Conservation (phyloP, 768 basidiomycete genomes). For the Serendipita indica region DNA sequence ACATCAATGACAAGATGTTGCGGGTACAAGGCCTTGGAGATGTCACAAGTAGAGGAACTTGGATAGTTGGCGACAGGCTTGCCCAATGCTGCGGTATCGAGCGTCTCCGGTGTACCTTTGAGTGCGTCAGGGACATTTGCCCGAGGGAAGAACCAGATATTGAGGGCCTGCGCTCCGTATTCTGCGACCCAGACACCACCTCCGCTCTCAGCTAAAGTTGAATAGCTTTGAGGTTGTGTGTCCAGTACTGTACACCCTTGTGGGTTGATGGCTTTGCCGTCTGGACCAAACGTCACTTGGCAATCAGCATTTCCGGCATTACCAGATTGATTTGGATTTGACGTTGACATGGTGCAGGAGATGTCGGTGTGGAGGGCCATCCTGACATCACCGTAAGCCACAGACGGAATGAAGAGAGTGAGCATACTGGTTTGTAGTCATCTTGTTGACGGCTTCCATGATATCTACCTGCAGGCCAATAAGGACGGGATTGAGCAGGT, state of each 20-base stretch:
- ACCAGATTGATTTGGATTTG: not conserved
- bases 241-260: not conserved
- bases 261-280: not conserved
- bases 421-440: constrained; percentile 4
- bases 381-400: not conserved
- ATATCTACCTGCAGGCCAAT: constrained; percentile 2
- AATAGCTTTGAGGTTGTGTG: not conserved
- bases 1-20: not conserved
- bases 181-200: constrained; percentile 10
- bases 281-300: not conserved
- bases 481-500: not conserved
- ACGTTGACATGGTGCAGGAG: not conserved
- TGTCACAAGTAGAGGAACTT: not conserved
- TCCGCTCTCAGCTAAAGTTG: not conserved
- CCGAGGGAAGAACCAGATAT: constrained; percentile 12
- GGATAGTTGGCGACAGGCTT: not conserved
- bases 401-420: not conserved
- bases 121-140: not conserved
- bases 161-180: not conserved
- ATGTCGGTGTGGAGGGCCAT: constrained; percentile 3
- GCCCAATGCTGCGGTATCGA: constrained; percentile 8
- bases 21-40: not conserved
- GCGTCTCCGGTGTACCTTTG: not conserved
- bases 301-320: not conserved
- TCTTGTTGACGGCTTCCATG: constrained; percentile 2